These are phyloP conservation scores for Pisolithus albus DNA, from an alignment of 768 basidiomycete species.

Conservation along the genomic window DNA sequence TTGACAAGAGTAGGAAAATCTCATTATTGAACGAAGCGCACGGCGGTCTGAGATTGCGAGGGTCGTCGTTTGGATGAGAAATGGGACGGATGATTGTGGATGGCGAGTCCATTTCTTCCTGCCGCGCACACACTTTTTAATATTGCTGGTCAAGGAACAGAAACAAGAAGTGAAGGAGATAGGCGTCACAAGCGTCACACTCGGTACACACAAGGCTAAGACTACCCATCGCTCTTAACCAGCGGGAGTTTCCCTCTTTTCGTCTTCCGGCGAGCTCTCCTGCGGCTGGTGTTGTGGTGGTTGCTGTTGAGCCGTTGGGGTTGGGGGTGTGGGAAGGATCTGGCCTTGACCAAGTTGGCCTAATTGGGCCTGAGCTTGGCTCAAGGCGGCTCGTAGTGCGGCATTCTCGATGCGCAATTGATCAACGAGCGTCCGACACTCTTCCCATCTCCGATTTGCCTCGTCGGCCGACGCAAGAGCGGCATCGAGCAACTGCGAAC, in stretches of 20 bases:
- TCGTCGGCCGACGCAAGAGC: constrained; percentile 83
- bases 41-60: too few species aligned
- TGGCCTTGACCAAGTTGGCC: constrained; percentile 25
- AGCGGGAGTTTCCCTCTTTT: constrained; percentile 20
- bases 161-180: background rate
- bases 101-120: too few species aligned
- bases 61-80: background rate
- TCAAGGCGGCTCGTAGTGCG: constrained; percentile 64
- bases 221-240: constrained; percentile 7
- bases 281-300: constrained; percentile 12
- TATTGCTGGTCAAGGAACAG: background rate
- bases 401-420: constrained; percentile 81
- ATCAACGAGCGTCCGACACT: constrained; percentile 84
- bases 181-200: background rate
- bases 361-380: constrained; percentile 35
- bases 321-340: constrained; percentile 16
- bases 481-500: constrained; percentile 79
- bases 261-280: constrained; percentile 21
- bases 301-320: constrained; percentile 6
- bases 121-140: too few species aligned
- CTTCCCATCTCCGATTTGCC: constrained; percentile 85
- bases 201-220: background rate
- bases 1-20: too few species aligned
- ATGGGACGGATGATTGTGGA: background rate
- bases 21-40: too few species aligned